Percentiles rank a stretch among this genome's conserved stretches.
These are phyloP conservation scores for Silene latifolia DNA, from an alignment of 148 eudicot species.

Conservation along the genomic window DNA sequence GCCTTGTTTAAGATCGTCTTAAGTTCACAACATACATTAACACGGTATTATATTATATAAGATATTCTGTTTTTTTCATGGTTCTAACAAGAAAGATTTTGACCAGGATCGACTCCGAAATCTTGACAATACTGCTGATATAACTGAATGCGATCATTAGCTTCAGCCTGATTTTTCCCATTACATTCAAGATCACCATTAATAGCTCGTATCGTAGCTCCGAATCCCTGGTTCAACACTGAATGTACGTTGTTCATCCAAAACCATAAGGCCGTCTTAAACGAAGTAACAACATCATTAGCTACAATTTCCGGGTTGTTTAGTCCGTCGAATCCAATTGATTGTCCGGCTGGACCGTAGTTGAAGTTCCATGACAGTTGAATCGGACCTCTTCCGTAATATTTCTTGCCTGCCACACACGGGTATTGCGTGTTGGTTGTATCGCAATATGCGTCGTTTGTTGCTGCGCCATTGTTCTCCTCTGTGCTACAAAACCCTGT, in stretches of 20 bases:
- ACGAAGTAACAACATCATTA: constrained; percentile 39
- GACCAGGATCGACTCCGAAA: constrained; percentile 55
- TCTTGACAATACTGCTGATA: constrained; percentile 40
- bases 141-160: constrained; percentile 34
- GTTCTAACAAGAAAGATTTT: constrained; percentile 24
- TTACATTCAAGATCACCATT: constrained; percentile 48
- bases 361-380: constrained; percentile 62
- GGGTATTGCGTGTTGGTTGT: constrained; percentile 36
- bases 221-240: constrained; percentile 46
- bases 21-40: neutral
- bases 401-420: constrained; percentile 33
- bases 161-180: constrained; percentile 26
- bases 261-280: constrained; percentile 58
- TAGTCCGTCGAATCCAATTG: constrained; percentile 42
- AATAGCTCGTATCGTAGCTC: constrained; percentile 52
- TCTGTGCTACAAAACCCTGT: constrained; percentile 50
- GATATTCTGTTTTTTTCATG: neutral
- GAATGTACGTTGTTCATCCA: constrained; percentile 48
- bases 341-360: constrained; percentile 43
- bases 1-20: neutral
- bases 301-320: constrained; percentile 48
- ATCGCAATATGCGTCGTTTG: constrained; percentile 36
- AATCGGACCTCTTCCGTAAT: constrained; percentile 66
- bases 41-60: neutral
- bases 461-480: constrained; percentile 35